Percentiles rank a stretch among this genome's conserved stretches.
These are phyloP conservation scores for Malus sylvestris DNA, from an alignment of 306 rosid species.

Conservation along the genomic window DNA sequence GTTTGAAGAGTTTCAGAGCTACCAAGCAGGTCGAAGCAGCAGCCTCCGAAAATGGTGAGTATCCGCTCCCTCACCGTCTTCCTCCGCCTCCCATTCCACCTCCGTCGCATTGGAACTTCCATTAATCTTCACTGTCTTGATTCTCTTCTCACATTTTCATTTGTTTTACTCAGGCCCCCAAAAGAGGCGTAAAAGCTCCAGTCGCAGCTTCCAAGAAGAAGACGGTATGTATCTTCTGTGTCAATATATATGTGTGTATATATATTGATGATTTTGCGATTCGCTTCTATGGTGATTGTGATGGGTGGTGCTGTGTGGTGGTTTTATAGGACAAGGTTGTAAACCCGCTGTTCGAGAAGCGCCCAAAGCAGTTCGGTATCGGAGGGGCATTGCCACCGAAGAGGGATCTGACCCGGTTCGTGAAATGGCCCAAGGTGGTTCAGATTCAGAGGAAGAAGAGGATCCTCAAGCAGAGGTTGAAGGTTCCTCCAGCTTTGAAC, in stretches of 20 bases:
- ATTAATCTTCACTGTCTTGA: neutral
- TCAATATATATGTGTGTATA: too few species aligned
- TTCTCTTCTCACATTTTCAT: neutral
- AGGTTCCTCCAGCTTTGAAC: constrained; percentile 77
- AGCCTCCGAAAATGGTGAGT: neutral
- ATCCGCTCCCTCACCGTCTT: neutral
- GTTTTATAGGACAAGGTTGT: constrained; percentile 39
- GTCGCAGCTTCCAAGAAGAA: constrained; percentile 41
- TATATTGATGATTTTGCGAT: too few species aligned
- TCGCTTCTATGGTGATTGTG: neutral
- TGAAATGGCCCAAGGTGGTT: constrained; percentile 73
- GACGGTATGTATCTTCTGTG: constrained; percentile 13
- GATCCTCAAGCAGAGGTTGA: constrained; percentile 69
- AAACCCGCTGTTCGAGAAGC: constrained; percentile 75
- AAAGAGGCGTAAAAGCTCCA: constrained; percentile 38
- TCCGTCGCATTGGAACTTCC: too few species aligned
- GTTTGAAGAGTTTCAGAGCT: neutral
- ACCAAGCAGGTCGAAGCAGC: neutral
- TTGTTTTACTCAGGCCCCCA: constrained; percentile 37
- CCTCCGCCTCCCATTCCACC: neutral
- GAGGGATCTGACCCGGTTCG: constrained; percentile 69
- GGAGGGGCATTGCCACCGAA: constrained; percentile 83
- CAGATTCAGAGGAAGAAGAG: constrained; percentile 75
- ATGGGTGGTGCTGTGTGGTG: neutral
- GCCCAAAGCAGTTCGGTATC: constrained; percentile 76